A percentile compares a stretch with the other conserved stretches of the same genome.
Conservation (phyloP, 2,329 filamentous ascomycete species). For the Periconia digitata region DNA sequence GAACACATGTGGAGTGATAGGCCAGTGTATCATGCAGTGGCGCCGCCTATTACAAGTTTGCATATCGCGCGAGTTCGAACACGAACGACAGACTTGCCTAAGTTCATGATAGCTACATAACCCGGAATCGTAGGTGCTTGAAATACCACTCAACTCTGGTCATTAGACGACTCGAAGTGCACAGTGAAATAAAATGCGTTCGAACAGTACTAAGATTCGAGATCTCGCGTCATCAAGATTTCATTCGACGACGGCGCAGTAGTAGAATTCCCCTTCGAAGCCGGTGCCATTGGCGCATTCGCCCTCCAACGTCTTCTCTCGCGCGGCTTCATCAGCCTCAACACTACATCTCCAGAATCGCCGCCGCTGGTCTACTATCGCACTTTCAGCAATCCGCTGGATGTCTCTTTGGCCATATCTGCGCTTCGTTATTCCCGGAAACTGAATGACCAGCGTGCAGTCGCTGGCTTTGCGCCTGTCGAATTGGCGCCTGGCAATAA, state of each 20-base stretch:
- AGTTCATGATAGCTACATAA: too few relatives aligned
- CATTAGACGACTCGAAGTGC: too few relatives aligned
- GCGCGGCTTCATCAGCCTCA: constrained; percentile 42
- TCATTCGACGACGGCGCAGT: constrained; percentile 31
- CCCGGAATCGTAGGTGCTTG: too few relatives aligned
- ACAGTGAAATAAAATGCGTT: constrained; percentile 12
- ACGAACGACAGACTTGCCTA: too few relatives aligned
- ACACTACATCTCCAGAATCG: constrained; percentile 35
- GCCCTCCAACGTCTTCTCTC: constrained; percentile 26
- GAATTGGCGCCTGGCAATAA: constrained; percentile 30
- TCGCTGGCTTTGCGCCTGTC: constrained; percentile 32
- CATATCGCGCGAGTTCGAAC: too few relatives aligned
- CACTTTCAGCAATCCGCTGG: constrained; percentile 39
- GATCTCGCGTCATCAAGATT: constrained; percentile 1
- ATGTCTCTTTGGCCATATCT: constrained; percentile 37
- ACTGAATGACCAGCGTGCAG: constrained; percentile 20
- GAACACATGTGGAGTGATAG: too few relatives aligned
- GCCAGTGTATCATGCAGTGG: too few relatives aligned
- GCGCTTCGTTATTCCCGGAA: constrained; percentile 39
- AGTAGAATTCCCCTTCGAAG: constrained; percentile 20
- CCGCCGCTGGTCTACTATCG: constrained; percentile 38
- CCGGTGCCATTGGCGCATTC: constrained; percentile 20
- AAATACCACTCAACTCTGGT: too few relatives aligned
- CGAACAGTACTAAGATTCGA: neutral
- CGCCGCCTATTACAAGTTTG: too few relatives aligned